Conservation (phyloP, 768 basidiomycete genomes). For the Auricularia auricula-judae region DNA sequence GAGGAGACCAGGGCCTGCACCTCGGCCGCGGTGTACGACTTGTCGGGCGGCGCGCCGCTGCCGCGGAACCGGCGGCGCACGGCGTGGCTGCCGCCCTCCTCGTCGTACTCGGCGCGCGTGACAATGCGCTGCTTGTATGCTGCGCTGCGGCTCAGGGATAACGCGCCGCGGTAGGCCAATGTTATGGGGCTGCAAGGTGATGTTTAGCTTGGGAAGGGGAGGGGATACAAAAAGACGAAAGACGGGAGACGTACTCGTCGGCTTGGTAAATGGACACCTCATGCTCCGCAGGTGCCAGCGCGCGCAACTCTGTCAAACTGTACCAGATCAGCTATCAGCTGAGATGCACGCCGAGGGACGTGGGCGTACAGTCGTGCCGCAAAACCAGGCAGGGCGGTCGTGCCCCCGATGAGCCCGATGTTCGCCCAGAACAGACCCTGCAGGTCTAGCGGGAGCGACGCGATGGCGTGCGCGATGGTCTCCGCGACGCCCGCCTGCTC, state of each 20-base stretch:
- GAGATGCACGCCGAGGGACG: conserved; percentile 8
- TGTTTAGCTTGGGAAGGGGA: background rate
- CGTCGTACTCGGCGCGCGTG: conserved; percentile 66
- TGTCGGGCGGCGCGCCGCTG: too few relatives aligned
- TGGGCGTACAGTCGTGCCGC: conserved; percentile 57
- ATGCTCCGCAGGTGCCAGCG: conserved; percentile 72
- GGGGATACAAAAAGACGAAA: conserved; percentile 5
- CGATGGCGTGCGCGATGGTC: conserved; percentile 67
- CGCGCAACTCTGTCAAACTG: conserved; percentile 63
- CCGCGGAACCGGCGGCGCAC: conserved; percentile 58
- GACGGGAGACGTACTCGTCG: conserved; percentile 45
- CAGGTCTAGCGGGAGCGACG: conserved; percentile 62
- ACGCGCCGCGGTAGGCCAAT: conserved; percentile 53
- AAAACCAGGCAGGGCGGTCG: conserved; percentile 64
- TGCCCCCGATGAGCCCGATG: conserved; percentile 83
- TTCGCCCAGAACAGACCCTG: conserved; percentile 95
- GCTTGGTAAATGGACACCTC: conserved; percentile 66
- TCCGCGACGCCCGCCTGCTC: conserved; percentile 71
- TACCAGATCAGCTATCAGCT: conserved; percentile 8
- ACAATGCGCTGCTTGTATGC: conserved; percentile 44
- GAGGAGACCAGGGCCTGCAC: too few relatives aligned
- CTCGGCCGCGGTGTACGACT: too few relatives aligned
- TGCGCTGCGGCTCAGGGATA: conserved; percentile 42
- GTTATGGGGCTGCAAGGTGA: conserved; percentile 41
- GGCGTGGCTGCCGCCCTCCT: conserved; percentile 69